Evolutionary conservation across 768 basidiomycete species (phyloP).

Genomic region (Rhizopogon rudus): DNA sequence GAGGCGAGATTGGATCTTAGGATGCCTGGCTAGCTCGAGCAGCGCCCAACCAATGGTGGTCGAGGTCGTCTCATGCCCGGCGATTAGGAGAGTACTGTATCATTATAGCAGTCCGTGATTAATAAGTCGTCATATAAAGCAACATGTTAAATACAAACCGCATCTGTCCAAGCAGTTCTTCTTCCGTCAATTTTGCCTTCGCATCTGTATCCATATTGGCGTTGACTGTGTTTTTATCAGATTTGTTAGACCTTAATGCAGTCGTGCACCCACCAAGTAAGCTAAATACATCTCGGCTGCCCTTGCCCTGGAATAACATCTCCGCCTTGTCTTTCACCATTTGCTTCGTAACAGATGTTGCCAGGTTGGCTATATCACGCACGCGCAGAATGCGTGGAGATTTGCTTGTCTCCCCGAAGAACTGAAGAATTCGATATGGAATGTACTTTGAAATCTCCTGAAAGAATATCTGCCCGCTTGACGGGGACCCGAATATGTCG

Average conservation of each 20-base stretch:
- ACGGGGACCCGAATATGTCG: conserved; percentile 7
- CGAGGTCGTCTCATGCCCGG: conserved; percentile 60
- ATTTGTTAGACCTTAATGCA: neutral
- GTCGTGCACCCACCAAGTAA: conserved; percentile 31
- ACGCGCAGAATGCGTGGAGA: conserved; percentile 9
- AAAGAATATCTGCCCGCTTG: conserved; percentile 18
- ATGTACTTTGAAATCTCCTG: conserved; percentile 27
- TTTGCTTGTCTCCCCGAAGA: conserved; percentile 25
- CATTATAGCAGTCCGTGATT: neutral
- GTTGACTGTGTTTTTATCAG: neutral
- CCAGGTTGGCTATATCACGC: neutral
- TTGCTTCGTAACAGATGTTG: conserved; percentile 3
- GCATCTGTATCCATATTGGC: neutral
- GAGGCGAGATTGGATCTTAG: conserved; percentile 53
- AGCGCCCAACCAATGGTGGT: conserved; percentile 57
- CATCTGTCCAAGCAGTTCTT: conserved; percentile 8
- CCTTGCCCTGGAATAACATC: conserved; percentile 3
- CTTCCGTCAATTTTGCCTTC: conserved; percentile 17
- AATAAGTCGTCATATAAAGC: neutral
- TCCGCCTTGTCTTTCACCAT: conserved; percentile 11
- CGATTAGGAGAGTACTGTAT: conserved; percentile 41
- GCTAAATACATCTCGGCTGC: conserved; percentile 13
- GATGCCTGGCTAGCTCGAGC: conserved; percentile 55
- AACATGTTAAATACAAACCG: conserved; percentile 9
- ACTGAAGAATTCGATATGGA: conserved; percentile 28